Evolutionary conservation across 352 stramenopile species (phyloP).

Genomic region (Pythium sukuiense): DNA sequence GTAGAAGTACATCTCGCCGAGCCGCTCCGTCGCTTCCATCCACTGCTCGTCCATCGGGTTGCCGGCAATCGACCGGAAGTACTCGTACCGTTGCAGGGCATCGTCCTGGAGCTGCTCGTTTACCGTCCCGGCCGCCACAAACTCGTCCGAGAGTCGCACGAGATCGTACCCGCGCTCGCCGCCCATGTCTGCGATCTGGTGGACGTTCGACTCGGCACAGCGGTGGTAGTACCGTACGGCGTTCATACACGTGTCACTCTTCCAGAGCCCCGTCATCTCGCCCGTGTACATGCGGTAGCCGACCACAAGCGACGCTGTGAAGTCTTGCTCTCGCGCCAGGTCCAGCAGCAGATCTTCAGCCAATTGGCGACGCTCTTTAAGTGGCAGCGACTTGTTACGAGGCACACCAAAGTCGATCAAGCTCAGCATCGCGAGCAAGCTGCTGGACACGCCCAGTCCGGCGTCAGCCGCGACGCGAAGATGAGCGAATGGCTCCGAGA

Average conservation of each 20-base stretch:
- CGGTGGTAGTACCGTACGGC: slow-evolving; percentile 52
- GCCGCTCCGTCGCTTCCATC: slow-evolving; percentile 52
- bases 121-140: slow-evolving; percentile 24
- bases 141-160: slow-evolving; percentile 54
- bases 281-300: slow-evolving; percentile 52
- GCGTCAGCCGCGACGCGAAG: slow-evolving; percentile 44
- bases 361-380: slow-evolving; percentile 31
- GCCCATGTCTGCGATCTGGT: slow-evolving; percentile 49
- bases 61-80: slow-evolving; percentile 57
- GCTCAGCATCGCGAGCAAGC: slow-evolving; percentile 54
- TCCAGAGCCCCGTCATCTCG: slow-evolving; percentile 25
- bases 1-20: slow-evolving; percentile 76
- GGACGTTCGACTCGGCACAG: slow-evolving; percentile 58
- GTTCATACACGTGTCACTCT: slow-evolving; percentile 32
- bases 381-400: slow-evolving; percentile 26
- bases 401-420: slow-evolving; percentile 46
- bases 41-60: slow-evolving; percentile 66
- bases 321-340: slow-evolving; percentile 39
- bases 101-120: slow-evolving; percentile 40
- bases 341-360: slow-evolving; percentile 36
- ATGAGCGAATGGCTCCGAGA: slow-evolving; percentile 44
- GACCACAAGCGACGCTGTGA: slow-evolving; percentile 58
- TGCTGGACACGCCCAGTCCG: slow-evolving; percentile 40
- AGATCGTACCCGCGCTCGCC: slow-evolving; percentile 41
- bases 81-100: slow-evolving; percentile 55